Evolutionary conservation across 1,139 yeast species (phyloP), one percentile per base, ranked within the genome.

Genomic region (Nakaseomyces bracarensis): DNA sequence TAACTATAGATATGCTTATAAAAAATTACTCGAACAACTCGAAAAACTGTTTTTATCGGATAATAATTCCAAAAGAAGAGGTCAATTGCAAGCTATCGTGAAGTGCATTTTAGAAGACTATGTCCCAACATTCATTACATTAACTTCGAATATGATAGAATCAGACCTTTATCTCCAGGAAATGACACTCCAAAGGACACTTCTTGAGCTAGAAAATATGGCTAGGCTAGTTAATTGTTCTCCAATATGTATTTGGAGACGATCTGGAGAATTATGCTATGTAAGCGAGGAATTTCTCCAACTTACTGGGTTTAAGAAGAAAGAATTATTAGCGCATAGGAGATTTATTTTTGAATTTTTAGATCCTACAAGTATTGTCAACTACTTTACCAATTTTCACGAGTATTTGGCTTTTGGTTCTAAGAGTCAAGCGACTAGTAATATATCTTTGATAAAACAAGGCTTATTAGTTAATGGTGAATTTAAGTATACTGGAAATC

Each of bases 321-420:
- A 59, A 7, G 63, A 58, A 33, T 46, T 65, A 9, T 38, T 65
- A 2, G 57, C 59, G 1, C 51, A 54, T 35, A 49, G 63, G 36
- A 77, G 77, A 41, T 85, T 86, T 56, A 82, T 87, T 15, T 86
- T 87, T 25, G 95, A 87, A 57, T 68, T 86, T 34, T 74, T 89
- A 72, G 95, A 86, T 61, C 95, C 86, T 60, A 72, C 76, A 48
- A 79, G 89, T 16, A 89, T 85, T 42, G 70, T 87, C 41, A 87
- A 84, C 52, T 89, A 89, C 61, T 89, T 87, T 61, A 79, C 83
- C 50, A 65, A 82, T 31, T 86, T 87, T 57, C 75, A 81, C 57
- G 74, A 77, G 66, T 53, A 75, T 69, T 70, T 85, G 44, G 93
- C 95, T 2, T 84, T 84, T 68, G 95, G 94, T 76, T 39, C 95